Conservation (phyloP, 2,329 filamentous ascomycete genomes). For the Didymosphaeria variabile region DNA sequence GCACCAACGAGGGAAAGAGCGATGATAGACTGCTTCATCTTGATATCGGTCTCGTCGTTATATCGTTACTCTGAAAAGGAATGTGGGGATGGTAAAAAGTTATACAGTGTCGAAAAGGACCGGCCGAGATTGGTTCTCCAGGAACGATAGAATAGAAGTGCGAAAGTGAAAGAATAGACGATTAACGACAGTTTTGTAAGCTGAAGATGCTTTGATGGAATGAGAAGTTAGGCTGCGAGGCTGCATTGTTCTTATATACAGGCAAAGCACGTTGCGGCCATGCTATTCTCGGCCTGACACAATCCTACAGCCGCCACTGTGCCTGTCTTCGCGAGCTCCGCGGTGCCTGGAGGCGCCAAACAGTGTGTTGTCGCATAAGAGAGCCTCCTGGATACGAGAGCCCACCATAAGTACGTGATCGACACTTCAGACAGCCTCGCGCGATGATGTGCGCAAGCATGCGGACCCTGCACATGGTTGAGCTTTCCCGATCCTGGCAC, state of each 20-base stretch:
- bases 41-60: conserved; percentile 21
- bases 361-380: conserved; percentile 33
- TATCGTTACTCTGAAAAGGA: conserved; percentile 16
- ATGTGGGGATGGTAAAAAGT: conserved; percentile 19
- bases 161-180: conserved; percentile 31
- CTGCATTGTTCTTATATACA: conserved; percentile 43
- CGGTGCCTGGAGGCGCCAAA: conserved; percentile 15
- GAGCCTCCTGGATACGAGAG: conserved; percentile 30
- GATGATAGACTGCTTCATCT: conserved; percentile 47
- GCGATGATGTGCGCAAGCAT: conserved; percentile 7
- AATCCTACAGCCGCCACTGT: conserved; percentile 20
- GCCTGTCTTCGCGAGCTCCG: neutral
- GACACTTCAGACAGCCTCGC: conserved; percentile 15
- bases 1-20: conserved; percentile 41
- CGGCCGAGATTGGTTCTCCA: conserved; percentile 49
- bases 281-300: conserved; percentile 27
- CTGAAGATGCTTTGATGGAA: conserved; percentile 25
- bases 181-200: conserved; percentile 40
- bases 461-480: neutral
- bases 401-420: conserved; percentile 22
- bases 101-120: conserved; percentile 37
- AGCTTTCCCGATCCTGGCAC: conserved; percentile 17
- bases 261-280: conserved; percentile 15
- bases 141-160: conserved; percentile 48
- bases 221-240: conserved; percentile 19